Conservation (phyloP, 441 rosid genomes). For the Populus tomentosa region DNA sequence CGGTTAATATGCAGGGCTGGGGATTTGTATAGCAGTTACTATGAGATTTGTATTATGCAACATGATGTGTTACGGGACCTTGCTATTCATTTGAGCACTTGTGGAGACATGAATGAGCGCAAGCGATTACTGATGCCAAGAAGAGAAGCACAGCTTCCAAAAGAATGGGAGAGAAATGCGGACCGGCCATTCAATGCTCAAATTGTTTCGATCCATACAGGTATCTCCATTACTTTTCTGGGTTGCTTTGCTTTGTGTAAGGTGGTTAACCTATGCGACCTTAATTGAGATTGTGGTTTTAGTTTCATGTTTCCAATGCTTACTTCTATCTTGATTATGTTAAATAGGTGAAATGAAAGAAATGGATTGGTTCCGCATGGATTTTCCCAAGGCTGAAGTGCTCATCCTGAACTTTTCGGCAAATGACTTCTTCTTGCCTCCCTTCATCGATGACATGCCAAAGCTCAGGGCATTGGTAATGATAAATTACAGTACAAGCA, state of each 20-base stretch:
- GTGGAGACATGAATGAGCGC: slow-evolving; percentile 38
- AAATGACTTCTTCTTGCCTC: slow-evolving; percentile 60
- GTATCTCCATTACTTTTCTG: slow-evolving; percentile 22
- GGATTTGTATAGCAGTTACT: slow-evolving; percentile 54
- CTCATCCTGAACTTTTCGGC: slow-evolving; percentile 68
- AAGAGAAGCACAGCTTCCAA: slow-evolving; percentile 55
- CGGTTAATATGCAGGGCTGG: slow-evolving; percentile 49
- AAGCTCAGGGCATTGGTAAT: slow-evolving; percentile 66
- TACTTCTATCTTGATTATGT: background rate
- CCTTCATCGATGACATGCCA: slow-evolving; percentile 68
- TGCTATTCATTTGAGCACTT: slow-evolving; percentile 58
- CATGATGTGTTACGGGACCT: slow-evolving; percentile 85
- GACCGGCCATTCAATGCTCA: slow-evolving; percentile 62
- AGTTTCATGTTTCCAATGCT: background rate
- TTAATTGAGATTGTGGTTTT: background rate
- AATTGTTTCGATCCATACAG: slow-evolving; percentile 75
- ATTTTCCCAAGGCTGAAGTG: slow-evolving; percentile 81
- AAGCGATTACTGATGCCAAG: slow-evolving; percentile 67
- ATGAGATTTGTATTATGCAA: slow-evolving; percentile 64
- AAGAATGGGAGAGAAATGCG: slow-evolving; percentile 73
- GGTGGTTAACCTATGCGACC: background rate
- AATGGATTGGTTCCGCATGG: slow-evolving; percentile 71
- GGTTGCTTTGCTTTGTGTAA: background rate
- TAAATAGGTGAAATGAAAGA: slow-evolving; percentile 65
- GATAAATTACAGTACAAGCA: slow-evolving; percentile 52